A percentile compares a stretch with the other conserved stretches of the same genome.
Conservation (phyloP, 2,329 filamentous ascomycete genomes). For the Colletotrichum lentis region DNA sequence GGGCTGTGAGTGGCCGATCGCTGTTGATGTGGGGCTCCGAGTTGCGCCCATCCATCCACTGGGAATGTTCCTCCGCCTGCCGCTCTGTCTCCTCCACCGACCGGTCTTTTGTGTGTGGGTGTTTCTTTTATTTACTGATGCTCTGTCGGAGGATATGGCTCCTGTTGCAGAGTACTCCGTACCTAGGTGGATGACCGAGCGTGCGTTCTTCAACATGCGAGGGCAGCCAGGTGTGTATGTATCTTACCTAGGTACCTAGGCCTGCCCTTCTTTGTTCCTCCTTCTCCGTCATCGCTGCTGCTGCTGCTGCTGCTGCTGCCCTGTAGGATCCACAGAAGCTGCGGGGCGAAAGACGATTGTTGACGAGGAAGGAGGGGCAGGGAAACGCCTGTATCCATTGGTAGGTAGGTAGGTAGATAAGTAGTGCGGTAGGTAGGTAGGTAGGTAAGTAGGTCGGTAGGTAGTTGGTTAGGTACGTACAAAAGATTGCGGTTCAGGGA, state of each 20-base stretch:
- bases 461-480: too few species aligned
- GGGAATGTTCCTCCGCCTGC: slow-evolving; percentile 11
- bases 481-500: neutral
- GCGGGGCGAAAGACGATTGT: slow-evolving; percentile 16
- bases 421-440: too few species aligned
- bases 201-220: slow-evolving; percentile 1
- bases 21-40: slow-evolving; percentile 11
- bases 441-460: too few species aligned
- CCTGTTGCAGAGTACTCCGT: neutral
- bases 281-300: neutral
- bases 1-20: slow-evolving; percentile 17
- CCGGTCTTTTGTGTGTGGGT: neutral
- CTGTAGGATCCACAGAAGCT: slow-evolving; percentile 2
- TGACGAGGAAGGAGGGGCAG: slow-evolving; percentile 3
- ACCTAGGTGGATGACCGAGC: neutral
- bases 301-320: neutral
- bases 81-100: slow-evolving; percentile 13
- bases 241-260: too few species aligned
- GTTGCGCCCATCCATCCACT: slow-evolving; percentile 1
- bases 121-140: neutral
- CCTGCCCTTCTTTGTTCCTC: neutral
- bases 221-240: neutral
- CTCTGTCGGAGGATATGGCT: neutral
- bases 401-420: too few species aligned
- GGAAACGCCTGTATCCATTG: too few species aligned